Evolutionary conservation across 192 early-diverging fungal species (phyloP).

Genomic region (Coemansia javaensis): DNA sequence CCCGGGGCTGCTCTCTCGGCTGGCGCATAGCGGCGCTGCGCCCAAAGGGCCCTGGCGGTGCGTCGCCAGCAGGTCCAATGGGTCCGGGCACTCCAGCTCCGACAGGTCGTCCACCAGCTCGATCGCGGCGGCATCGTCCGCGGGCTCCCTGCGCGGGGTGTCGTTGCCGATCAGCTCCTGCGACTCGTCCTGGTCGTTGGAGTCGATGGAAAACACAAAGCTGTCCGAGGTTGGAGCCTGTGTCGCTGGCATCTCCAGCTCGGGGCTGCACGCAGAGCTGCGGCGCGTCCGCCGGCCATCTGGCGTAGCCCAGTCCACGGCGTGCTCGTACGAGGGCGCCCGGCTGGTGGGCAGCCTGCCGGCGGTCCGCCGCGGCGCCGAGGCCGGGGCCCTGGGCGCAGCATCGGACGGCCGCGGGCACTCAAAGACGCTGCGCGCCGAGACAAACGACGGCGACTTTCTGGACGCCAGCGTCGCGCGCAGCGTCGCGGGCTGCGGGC

Average conservation of each 20-base stretch:
- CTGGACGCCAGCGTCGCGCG: neutral
- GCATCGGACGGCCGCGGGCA: neutral
- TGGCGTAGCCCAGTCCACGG: no score
- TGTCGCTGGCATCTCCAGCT: conserved; percentile 15
- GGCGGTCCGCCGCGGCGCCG: no score
- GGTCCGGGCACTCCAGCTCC: conserved; percentile 15
- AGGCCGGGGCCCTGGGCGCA: neutral
- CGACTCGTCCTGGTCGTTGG: no score
- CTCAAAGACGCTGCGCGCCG: conserved; percentile 11
- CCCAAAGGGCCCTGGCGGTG: conserved; percentile 1
- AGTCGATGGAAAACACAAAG: conserved; percentile 7
- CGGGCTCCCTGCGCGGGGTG: no score
- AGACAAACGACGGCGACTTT: conserved; percentile 13
- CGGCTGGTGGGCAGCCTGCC: no score
- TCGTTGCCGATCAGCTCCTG: no score
- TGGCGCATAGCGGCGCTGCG: neutral
- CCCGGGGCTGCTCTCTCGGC: no score
- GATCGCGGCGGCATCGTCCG: no score
- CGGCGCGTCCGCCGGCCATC: no score
- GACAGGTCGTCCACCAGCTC: no score
- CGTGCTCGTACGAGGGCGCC: no score
- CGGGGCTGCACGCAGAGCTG: conserved; percentile 6
- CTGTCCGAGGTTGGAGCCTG: neutral
- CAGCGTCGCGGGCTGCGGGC: neutral
- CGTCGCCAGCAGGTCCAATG: conserved; percentile 3